phyloP scores from a whole-genome alignment of 192 early-diverging fungal species.

The Linnemannia zychae region DNA sequence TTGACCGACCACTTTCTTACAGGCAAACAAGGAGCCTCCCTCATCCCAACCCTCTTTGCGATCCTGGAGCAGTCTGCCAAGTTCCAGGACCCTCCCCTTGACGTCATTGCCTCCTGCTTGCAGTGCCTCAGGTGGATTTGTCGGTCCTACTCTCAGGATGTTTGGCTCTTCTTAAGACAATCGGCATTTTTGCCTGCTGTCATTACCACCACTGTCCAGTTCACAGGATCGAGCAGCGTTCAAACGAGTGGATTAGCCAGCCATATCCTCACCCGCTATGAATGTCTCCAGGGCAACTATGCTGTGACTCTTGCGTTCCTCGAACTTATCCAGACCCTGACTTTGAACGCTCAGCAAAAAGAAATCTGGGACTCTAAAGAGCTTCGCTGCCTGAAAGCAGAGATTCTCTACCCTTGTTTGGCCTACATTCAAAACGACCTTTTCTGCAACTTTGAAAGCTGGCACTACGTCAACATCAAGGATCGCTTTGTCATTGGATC shows the following conservation, averaged over 20 bases:
- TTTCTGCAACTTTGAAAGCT: constrained; percentile 58
- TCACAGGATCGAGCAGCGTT: constrained; percentile 35
- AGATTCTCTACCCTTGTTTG: constrained; percentile 53
- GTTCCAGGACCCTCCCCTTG: constrained; percentile 42
- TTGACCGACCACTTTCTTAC: constrained; percentile 18
- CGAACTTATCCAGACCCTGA: constrained; percentile 36
- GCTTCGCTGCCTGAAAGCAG: constrained; percentile 37
- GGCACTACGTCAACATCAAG: constrained; percentile 55
- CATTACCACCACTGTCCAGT: constrained; percentile 46
- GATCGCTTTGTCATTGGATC: constrained; percentile 51
- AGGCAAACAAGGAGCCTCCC: not conserved
- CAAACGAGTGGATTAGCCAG: constrained; percentile 43
- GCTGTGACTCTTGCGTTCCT: constrained; percentile 54
- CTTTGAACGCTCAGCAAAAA: constrained; percentile 35
- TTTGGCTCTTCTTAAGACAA: constrained; percentile 44
- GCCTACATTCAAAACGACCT: constrained; percentile 54
- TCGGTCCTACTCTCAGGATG: constrained; percentile 31
- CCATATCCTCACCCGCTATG: constrained; percentile 27
- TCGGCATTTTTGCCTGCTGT: constrained; percentile 42
- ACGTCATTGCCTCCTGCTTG: constrained; percentile 48
- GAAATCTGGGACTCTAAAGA: constrained; percentile 50
- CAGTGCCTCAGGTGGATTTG: constrained; percentile 31
- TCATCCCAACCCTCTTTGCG: constrained; percentile 42
- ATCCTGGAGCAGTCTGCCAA: constrained; percentile 48
- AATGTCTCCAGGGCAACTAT: constrained; percentile 51